phyloP scores from a whole-genome alignment of 306 rosid genomes.

The Vicia sativa region DNA sequence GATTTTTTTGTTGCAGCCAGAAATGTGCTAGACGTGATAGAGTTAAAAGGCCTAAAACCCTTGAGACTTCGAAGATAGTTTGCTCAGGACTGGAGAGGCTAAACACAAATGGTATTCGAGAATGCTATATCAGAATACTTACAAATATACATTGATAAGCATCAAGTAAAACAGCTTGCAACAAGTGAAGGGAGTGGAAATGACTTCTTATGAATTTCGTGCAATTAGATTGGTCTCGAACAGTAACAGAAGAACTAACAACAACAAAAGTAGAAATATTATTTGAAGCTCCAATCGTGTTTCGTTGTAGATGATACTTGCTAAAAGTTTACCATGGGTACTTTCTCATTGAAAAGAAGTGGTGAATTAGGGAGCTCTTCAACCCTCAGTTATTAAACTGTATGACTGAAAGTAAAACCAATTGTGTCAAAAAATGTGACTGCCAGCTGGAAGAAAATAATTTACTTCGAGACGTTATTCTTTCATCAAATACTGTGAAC shows the following conservation, averaged over 20 bases:
- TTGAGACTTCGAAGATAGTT: background rate
- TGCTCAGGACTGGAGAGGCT: background rate
- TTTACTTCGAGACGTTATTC: background rate
- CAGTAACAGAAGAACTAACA: background rate
- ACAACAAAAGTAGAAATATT: slow-evolving; percentile 8
- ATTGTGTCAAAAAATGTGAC: no score
- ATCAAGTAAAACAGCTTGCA: background rate
- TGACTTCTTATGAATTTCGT: background rate
- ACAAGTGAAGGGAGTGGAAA: slow-evolving; percentile 4
- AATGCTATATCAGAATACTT: background rate
- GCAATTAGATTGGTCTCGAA: background rate
- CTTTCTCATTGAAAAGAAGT: slow-evolving; percentile 10
- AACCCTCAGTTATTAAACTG: background rate
- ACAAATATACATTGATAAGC: slow-evolving; percentile 1
- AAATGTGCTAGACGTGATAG: no score
- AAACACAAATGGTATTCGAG: slow-evolving; percentile 10
- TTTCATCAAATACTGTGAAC: background rate
- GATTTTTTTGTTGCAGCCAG: no score
- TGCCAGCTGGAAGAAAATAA: background rate
- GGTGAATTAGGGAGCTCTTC: slow-evolving; percentile 3
- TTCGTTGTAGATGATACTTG: background rate
- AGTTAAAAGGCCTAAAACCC: background rate
- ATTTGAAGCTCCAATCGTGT: slow-evolving; percentile 9
- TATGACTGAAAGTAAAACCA: slow-evolving; percentile 9
- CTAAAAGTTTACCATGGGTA: background rate